Percentiles rank a stretch among this genome's conserved stretches.
Evolutionary conservation across 2,329 filamentous ascomycete species (phyloP).

Genomic region (Epichloe coenophiala): DNA sequence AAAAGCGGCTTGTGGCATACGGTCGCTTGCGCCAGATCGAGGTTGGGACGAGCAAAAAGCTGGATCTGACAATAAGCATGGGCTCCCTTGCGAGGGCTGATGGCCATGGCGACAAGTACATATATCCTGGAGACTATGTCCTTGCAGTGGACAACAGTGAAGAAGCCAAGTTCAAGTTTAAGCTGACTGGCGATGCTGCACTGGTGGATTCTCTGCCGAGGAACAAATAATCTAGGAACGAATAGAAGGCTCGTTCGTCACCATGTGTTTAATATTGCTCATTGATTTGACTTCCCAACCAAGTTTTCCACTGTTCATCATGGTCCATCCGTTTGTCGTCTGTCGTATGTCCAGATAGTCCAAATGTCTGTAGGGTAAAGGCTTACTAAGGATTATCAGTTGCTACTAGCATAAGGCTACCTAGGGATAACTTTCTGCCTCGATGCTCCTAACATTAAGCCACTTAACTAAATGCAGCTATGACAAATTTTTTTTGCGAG

Average conservation of each 20-base stretch:
- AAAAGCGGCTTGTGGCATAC: conserved; percentile 9
- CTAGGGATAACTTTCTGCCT: no score
- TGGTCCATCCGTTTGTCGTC: neutral
- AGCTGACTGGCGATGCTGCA: neutral
- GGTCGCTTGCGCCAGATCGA: conserved; percentile 5
- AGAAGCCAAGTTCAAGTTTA: conserved; percentile 2
- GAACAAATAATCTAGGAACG: neutral
- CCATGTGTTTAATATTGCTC: neutral
- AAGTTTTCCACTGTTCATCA: conserved; percentile 16
- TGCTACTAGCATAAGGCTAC: no score
- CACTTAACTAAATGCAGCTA: no score
- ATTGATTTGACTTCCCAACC: neutral
- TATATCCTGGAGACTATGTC: conserved; percentile 8
- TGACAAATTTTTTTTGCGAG: no score
- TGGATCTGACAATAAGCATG: conserved; percentile 5
- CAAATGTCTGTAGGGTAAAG: no score
- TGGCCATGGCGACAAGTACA: conserved; percentile 6
- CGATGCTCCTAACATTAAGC: no score
- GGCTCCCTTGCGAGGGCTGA: conserved; percentile 7
- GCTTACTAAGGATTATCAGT: no score
- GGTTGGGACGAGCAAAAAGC: conserved; percentile 3
- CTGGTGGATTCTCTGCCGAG: neutral
- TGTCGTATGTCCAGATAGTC: no score
- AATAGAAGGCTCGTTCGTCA: neutral
- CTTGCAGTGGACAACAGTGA: conserved; percentile 6